Base-by-base conservation (phyloP, 495 filamentous ascomycete genomes). In the Cercophora scortea region DNA sequence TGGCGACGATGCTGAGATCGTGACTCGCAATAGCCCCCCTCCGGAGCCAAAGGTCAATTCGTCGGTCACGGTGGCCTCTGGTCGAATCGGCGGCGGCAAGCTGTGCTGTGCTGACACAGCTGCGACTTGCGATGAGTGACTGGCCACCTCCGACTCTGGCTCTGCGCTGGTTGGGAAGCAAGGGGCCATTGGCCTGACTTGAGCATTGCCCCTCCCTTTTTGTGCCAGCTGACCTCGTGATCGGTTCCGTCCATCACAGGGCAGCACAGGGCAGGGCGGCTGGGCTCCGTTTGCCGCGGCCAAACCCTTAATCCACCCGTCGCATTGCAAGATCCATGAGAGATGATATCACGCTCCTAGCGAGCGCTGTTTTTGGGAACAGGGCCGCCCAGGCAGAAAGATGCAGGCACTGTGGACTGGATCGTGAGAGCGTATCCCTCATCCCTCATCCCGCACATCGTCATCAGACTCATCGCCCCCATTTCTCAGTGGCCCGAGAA, bases 181-280 rank as follows among this genome's bases (percentile, higher is more conserved):
- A 40, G 42, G 42, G n/a, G n/a, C n/a, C n/a, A n/a, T n/a, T n/a
- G n/a, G 51, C 32, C 45, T 49, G 50, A 45, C 51, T 45, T 41
- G 45, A 36, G 36, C 39, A 16, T 40, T 34, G 40, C 32, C 40
- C 44, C 46, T 57, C 55, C 46, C 49, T 57, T 41, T 41, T 47
- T 49, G 19, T 45, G 49, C 53, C 58, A 59, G 54, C 60, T 59
- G 59, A 56, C 66, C 64, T 58, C 61, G 62, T 67, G 66, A 69
- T 67, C 55, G 39, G 33, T 47, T 25, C 5, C 25, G 42, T 12
- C 38, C 15, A 33, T 60, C 52, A 54, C 52, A 51, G 56, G 48
- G 50, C 15, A 48, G 44, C 25, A 25, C 25, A 25, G 25, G 25
- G 25, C 25, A 25, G 25, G 25, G 25, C 25, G 25, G 25, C 25